phyloP scores from a whole-genome alignment of 345 rosid species.

The Salix brachista region DNA sequence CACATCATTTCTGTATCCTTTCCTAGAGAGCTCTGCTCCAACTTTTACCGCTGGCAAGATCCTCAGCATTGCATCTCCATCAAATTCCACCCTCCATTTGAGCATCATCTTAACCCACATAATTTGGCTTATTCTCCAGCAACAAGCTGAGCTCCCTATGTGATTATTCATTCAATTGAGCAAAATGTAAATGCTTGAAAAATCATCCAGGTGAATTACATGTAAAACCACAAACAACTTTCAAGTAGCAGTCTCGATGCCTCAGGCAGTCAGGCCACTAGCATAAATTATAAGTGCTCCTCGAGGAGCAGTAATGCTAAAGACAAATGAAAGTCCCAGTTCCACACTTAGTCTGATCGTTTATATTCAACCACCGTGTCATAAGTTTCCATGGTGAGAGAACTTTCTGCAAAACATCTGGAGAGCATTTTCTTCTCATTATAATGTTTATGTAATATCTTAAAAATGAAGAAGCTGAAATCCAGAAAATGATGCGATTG shows the following conservation, averaged over 20 bases:
- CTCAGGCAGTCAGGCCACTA: neutral
- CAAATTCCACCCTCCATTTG: neutral
- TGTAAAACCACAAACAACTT: neutral
- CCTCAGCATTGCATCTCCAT: neutral
- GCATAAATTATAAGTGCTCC: neutral
- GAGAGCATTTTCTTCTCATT: neutral
- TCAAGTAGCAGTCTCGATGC: neutral
- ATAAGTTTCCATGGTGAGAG: constrained; percentile 58
- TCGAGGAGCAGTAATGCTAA: neutral
- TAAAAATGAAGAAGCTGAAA: neutral
- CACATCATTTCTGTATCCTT: neutral
- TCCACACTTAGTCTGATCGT: constrained; percentile 18
- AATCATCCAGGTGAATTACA: neutral
- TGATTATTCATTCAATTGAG: neutral
- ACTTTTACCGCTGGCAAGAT: neutral
- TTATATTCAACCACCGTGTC: constrained; percentile 57
- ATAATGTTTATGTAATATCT: neutral
- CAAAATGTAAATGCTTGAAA: too few species aligned
- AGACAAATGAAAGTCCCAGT: neutral
- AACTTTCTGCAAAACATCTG: constrained; percentile 64
- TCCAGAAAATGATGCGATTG: neutral
- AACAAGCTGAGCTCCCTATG: neutral
- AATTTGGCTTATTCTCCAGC: neutral
- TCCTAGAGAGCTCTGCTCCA: neutral
- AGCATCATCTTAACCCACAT: neutral